Evolutionary conservation across 2,329 filamentous ascomycete genomes (phyloP), one percentile per base, ranked within the genome.

Genomic region (Penicillium oxalicum): DNA sequence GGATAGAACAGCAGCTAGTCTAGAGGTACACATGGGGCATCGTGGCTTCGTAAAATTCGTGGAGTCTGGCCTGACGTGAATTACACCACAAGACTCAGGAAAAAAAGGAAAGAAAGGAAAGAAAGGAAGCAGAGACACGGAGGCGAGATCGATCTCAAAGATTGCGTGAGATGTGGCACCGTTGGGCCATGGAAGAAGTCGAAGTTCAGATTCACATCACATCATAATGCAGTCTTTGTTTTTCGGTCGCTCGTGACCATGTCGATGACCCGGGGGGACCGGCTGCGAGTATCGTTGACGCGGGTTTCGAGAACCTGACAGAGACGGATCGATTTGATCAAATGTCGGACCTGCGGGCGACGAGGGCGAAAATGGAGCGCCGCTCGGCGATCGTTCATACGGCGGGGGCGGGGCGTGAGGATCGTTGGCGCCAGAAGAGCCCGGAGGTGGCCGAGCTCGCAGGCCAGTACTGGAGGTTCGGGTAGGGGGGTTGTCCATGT

Each of bases 371-470:
- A 83, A 84, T 2, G 74, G 74, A n/a, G 75, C 74, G 38, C 75
- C 74, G 11, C 70, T 76, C 0, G 81, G 76, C 13, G 81, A 80
- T 63, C 85, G 80, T 62, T 86, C 83, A 59, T 87, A 87, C 0
- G 77, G 77, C 4, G 83, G 83, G 1, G 81, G 82, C 1, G 81
- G 81, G 0, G 74, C 77, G 25, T 59, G 56, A 7, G 55, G 57
- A 27, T 82, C 76, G 25, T 78, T 74, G 44, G 57, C 70, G 41
- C 67, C 71, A 48, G 40, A 40, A 0, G 44, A 48, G 24, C 28
- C 33, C 13, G 52, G 51, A 49, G 49, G 53, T 28, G 45, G 56
- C 42, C 40, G 52, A 28, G 55, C 45, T 26, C 51, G 44, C 43
- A 61, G 54, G 29, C 60, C 51, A 18, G 50, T 50, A 42, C 58